phyloP scores from a whole-genome alignment of 140 eudicot genomes.

The Oenanthe javanica region DNA sequence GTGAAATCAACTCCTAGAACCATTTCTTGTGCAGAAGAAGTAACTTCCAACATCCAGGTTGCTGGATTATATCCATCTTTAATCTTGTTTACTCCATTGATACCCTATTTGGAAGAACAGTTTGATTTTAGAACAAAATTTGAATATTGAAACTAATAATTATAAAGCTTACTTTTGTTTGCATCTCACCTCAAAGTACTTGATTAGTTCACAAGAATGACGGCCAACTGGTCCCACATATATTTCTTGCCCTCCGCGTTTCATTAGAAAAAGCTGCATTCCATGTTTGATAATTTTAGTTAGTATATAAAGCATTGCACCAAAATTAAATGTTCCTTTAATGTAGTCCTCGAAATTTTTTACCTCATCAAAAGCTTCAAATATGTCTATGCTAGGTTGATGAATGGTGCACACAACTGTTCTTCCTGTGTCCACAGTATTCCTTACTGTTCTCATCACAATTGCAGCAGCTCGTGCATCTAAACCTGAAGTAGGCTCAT shows the following conservation, averaged over 20 bases:
- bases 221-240: slow-evolving; percentile 76
- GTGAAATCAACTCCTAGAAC: slow-evolving; percentile 51
- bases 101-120: slow-evolving; percentile 23
- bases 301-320: not conserved
- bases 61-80: slow-evolving; percentile 66
- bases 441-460: slow-evolving; percentile 87
- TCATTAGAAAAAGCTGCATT: slow-evolving; percentile 61
- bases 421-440: slow-evolving; percentile 85
- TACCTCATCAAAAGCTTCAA: slow-evolving; percentile 94
- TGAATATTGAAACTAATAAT: not conserved
- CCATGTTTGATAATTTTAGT: not conserved
- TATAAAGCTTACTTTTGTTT: not conserved
- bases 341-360: not conserved
- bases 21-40: slow-evolving; percentile 46
- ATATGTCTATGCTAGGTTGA: slow-evolving; percentile 87
- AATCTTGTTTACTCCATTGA: slow-evolving; percentile 39
- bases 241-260: slow-evolving; percentile 79
- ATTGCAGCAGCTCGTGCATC: slow-evolving; percentile 95
- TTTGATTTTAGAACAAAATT: not conserved
- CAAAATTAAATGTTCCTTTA: not conserved
- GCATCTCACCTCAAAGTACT: slow-evolving; percentile 62
- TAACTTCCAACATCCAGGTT: slow-evolving; percentile 75
- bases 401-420: slow-evolving; percentile 94
- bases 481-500: slow-evolving; percentile 89
- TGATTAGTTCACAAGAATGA: slow-evolving; percentile 48